Evolutionary conservation across 148 eudicot species (phyloP), one percentile per base, ranked within the genome.

Genomic region (Salicornia ramosissima): DNA sequence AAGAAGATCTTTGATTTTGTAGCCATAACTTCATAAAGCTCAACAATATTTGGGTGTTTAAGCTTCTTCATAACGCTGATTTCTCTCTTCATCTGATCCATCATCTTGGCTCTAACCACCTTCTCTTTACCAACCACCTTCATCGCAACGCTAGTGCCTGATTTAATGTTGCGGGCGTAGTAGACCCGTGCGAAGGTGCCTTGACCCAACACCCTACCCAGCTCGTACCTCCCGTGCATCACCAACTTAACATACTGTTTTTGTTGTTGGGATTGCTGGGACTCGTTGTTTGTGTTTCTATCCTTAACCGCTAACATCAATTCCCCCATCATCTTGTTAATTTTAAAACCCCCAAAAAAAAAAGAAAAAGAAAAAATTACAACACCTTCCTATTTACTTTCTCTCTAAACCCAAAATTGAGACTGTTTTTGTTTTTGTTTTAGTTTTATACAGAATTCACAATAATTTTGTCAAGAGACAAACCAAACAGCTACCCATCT

Each of bases 181-280:
- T 90, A 87, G 15, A 90, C 96, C 34, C 87, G 85, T 12, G 90
- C 96, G 52, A 90, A 90, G 5, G 88, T 84, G 8, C 96, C 96
- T 46, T 87, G 96, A 19, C 96, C 96, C 33, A 90, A 39, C 19
- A 81, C 65, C 57, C 92, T 81, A 1, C 96, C 96, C 0, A 90
- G 72, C 61, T 90, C 90, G 61, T 87, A 90, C 71, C 80, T 90
- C 9, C 96, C 96, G 13, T 86, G 78, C 26, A 90, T 70, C 6
- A 77, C 86, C 19, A 63, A 11, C 28, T 63, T 63, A 18, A 81
- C 52, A 49, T 70, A 72, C 52, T 74, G 70, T 26, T 29, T 49
- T 15, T 67, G 61, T 21, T 46, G 30, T 34, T 55, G 78, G 16
- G 65, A 64, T 34, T 54, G 55, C 22, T 51, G 55, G 12, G 28